Percentiles rank a stretch among this genome's conserved stretches.
phyloP scores from a whole-genome alignment of 1,284 basidiomycete genomes.

The Papiliotrema fonsecae region DNA sequence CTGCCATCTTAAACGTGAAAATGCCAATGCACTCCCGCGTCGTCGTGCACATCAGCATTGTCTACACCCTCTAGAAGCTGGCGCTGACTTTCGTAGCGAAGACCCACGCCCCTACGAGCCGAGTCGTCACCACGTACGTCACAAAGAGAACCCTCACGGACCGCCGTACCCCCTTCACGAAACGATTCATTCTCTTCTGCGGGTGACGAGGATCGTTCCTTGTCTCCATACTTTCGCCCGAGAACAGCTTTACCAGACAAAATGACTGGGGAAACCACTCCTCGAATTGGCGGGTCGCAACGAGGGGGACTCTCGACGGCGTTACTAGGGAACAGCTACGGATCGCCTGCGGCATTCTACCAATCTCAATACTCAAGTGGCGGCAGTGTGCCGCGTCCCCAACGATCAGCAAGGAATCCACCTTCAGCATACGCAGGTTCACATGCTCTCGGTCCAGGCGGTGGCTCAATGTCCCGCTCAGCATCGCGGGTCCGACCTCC shows the following conservation, averaged over 20 bases:
- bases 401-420: slow-evolving; percentile 13
- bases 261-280: slow-evolving; percentile 9
- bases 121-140: neutral
- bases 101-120: slow-evolving; percentile 1
- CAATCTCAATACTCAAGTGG: slow-evolving; percentile 2
- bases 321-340: slow-evolving; percentile 17
- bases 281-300: slow-evolving; percentile 7
- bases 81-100: neutral
- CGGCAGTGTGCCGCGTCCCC: slow-evolving; percentile 13
- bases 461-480: slow-evolving; percentile 3
- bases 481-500: slow-evolving; percentile 5
- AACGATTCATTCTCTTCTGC: neutral
- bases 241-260: slow-evolving; percentile 10
- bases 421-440: slow-evolving; percentile 12
- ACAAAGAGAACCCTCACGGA: neutral
- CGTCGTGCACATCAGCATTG: neutral
- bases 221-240: slow-evolving; percentile 6
- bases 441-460: neutral
- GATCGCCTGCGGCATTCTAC: slow-evolving; percentile 16
- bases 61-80: no score
- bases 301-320: slow-evolving; percentile 16
- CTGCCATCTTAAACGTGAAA: no score
- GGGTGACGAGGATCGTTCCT: slow-evolving; percentile 2
- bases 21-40: neutral
- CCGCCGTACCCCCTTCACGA: neutral